phyloP scores from a whole-genome alignment of 2,329 filamentous ascomycete species.

The Scedosporium dehoogii region DNA sequence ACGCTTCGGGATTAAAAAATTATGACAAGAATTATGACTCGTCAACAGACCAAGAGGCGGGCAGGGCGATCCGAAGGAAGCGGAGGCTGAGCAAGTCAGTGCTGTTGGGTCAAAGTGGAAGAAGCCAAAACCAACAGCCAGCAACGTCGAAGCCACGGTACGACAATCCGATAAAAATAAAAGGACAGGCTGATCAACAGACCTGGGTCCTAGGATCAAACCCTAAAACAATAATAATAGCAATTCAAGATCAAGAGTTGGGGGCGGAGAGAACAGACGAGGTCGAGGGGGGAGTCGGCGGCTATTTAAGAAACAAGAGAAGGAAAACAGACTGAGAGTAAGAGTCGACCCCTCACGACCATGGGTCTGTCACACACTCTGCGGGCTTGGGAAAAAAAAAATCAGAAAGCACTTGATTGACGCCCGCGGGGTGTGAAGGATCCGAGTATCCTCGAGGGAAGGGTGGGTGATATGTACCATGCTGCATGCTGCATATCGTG shows the following conservation, averaged over 20 bases:
- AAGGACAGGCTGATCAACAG: constrained; percentile 5
- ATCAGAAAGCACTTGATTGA: too few relatives aligned
- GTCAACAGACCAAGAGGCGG: too few relatives aligned
- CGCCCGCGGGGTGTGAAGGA: too few relatives aligned
- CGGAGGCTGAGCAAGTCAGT: not conserved
- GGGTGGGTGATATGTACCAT: too few relatives aligned
- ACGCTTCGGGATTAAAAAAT: not conserved
- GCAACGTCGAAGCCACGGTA: not conserved
- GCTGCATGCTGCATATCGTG: too few relatives aligned
- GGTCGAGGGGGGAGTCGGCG: not conserved
- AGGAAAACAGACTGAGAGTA: not conserved
- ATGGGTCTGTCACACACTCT: not conserved
- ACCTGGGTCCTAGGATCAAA: not conserved
- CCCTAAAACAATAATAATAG: not conserved
- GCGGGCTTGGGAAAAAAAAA: too few relatives aligned
- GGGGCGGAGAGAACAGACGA: not conserved
- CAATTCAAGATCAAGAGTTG: not conserved
- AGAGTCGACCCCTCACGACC: not conserved
- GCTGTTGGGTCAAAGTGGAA: not conserved
- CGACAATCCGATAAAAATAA: not conserved
- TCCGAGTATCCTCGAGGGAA: too few relatives aligned
- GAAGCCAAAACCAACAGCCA: not conserved
- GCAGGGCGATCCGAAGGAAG: not conserved
- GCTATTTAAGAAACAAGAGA: constrained; percentile 5
- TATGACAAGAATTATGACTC: too few relatives aligned